These are phyloP conservation scores for Laburnicola sp. DNA, from an alignment of 2,329 filamentous ascomycete species.

Conservation along the genomic window DNA sequence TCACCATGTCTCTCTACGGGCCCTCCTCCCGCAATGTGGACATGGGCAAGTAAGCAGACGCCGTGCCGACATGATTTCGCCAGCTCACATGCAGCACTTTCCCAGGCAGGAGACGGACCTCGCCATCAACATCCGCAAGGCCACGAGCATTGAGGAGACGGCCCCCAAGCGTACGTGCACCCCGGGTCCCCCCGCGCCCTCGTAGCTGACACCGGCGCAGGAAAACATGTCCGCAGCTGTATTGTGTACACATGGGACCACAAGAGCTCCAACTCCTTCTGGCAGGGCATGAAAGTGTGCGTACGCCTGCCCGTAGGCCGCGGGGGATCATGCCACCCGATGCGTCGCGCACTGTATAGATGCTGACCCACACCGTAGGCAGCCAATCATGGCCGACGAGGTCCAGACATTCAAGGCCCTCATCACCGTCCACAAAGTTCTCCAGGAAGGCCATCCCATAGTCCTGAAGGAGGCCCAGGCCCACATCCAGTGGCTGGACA, in stretches of 20 bases:
- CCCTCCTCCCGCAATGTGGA: slow-evolving; percentile 56
- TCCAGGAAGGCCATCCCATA: slow-evolving; percentile 92
- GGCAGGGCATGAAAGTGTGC: slow-evolving; percentile 98
- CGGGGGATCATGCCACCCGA: not conserved
- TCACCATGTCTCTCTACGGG: slow-evolving; percentile 8
- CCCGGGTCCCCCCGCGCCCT: slow-evolving; percentile 4
- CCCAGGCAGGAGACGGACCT: slow-evolving; percentile 64
- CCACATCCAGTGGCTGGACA: slow-evolving; percentile 89
- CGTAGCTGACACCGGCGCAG: slow-evolving; percentile 47
- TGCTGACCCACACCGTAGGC: slow-evolving; percentile 56
- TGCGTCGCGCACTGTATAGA: not conserved
- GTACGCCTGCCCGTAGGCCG: slow-evolving; percentile 34
- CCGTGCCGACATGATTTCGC: not conserved
- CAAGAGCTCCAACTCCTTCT: slow-evolving; percentile 92
- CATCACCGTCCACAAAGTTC: slow-evolving; percentile 94
- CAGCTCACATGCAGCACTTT: slow-evolving; percentile 5
- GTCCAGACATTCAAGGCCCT: slow-evolving; percentile 98
- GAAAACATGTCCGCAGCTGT: slow-evolving; percentile 95
- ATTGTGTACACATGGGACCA: slow-evolving; percentile 99
- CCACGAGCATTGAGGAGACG: slow-evolving; percentile 67
- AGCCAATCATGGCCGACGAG: slow-evolving; percentile 97
- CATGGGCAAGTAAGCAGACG: slow-evolving; percentile 60
- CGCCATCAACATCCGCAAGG: slow-evolving; percentile 68
- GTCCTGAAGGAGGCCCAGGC: slow-evolving; percentile 86
- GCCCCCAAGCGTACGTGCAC: slow-evolving; percentile 63